phyloP scores from a whole-genome alignment of 1,139 yeast genomes.

The Yamadazyma atmosphaerica region DNA sequence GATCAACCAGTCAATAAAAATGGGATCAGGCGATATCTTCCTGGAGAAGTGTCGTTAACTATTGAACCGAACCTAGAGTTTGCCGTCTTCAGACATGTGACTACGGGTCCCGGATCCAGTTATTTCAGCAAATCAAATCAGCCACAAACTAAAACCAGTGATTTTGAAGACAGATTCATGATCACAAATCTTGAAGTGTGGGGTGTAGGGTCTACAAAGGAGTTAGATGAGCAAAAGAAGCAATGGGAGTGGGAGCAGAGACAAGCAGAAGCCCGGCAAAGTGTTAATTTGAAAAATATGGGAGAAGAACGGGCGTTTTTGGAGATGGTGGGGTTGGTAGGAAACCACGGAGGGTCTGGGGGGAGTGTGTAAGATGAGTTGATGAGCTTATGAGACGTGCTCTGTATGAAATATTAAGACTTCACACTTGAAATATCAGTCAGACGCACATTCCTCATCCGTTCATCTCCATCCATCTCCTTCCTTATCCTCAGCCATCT shows the following conservation, averaged over 20 bases:
- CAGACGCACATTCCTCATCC: too few species aligned
- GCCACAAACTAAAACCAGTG: conserved; percentile 21
- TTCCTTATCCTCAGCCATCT: too few species aligned
- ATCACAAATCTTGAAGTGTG: conserved; percentile 83
- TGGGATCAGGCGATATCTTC: conserved; percentile 35
- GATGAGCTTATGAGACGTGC: neutral
- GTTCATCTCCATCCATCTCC: too few species aligned
- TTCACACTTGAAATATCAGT: too few species aligned
- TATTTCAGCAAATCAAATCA: conserved; percentile 31
- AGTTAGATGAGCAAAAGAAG: conserved; percentile 70
- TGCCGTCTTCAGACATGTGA: conserved; percentile 74
- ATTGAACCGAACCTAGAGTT: conserved; percentile 78
- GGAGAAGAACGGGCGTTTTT: conserved; percentile 84
- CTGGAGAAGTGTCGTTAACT: conserved; percentile 78
- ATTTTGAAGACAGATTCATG: conserved; percentile 70
- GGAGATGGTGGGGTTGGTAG: conserved; percentile 90
- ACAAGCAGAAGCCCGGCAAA: conserved; percentile 77
- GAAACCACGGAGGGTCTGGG: conserved; percentile 62
- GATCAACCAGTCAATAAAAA: conserved; percentile 57
- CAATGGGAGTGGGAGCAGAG: conserved; percentile 92
- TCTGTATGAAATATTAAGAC: neutral
- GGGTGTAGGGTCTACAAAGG: conserved; percentile 84
- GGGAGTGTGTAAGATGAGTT: conserved; percentile 27
- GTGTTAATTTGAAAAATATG: conserved; percentile 60
- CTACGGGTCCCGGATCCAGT: conserved; percentile 18